Evolutionary conservation across 2,329 filamentous ascomycete species (phyloP), one percentile per base, ranked within the genome.

Genomic region (Claviceps monticola): DNA sequence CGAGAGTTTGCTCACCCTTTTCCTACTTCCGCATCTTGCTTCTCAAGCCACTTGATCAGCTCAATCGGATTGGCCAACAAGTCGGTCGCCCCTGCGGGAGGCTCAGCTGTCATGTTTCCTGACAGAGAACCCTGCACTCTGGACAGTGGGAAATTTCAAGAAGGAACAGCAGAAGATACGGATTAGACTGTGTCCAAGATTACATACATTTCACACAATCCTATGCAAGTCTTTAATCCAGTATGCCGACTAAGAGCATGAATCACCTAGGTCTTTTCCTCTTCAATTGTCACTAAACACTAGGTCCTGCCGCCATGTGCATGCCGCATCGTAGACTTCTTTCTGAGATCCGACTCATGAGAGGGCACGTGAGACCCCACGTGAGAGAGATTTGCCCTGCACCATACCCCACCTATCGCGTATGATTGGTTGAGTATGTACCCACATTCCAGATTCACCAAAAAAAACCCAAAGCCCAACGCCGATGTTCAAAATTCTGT

Each of bases 31-130:
- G 51, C 56, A 34, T 64, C 59, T 48, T 71, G 67, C n/a, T 58
- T 61, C 55, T 74, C 71, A 46, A 74, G 63, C 71, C 71, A 73
- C 64, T 66, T 64, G 52, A 66, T 58, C 39, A 68, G 55, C 54
- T 67, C 63, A 50, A 58, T 62, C 36, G 68, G 67, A 54, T 66
- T 68, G 59, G 62, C 62, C 57, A 68, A 59, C 56, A 66, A 57
- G 52, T 64, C 62, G 52, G 61, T 57, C 57, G 60, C 57, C 52
- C 64, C 59, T 37, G 60, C 57, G 50, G 54, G 59, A 52, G 45
- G 54, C 48, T 54, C 55, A 48, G 46, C 45, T 46, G 54, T 51
- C 58, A 59, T 60, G 26, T 16, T 57, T 49, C 49, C 53, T 26
- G 36, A 37, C 6, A 26, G 13, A 43, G n/a, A 34, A 34, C 9